Conservation (phyloP, 2,329 filamentous ascomycete genomes). For the Fusarium succisae region DNA sequence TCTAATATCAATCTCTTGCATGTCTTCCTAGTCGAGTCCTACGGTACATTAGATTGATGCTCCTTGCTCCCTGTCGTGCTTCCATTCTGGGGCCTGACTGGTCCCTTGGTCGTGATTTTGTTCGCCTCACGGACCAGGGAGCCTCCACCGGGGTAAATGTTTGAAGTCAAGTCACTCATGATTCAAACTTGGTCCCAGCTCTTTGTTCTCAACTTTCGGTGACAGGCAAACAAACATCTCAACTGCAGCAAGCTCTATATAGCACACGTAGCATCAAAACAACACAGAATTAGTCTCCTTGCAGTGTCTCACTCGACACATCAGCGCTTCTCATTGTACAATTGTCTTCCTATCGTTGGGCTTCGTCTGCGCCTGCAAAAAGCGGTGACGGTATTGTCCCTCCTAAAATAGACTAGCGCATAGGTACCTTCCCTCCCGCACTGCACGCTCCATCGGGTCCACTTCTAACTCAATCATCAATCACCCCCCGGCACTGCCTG, state of each 20-base stretch:
- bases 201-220: background rate
- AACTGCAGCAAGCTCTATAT: constrained; percentile 1
- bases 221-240: background rate
- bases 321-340: constrained; percentile 6
- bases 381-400: constrained; percentile 41
- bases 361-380: constrained; percentile 35
- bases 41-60: constrained; percentile 17
- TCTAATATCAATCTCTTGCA: constrained; percentile 24
- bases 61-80: constrained; percentile 28
- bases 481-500: constrained; percentile 26
- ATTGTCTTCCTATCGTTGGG: constrained; percentile 23
- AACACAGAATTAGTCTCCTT: constrained; percentile 19
- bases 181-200: constrained; percentile 16
- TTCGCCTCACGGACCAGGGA: constrained; percentile 37
- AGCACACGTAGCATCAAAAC: background rate
- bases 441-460: constrained; percentile 12
- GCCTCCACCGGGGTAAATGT: constrained; percentile 9
- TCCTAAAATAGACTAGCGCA: constrained; percentile 27
- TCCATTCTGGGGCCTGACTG: constrained; percentile 29
- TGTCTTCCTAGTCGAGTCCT: constrained; percentile 17
- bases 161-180: constrained; percentile 14
- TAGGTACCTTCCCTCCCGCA: constrained; percentile 24
- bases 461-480: constrained; percentile 5
- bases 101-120: constrained; percentile 27
- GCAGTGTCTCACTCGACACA: constrained; percentile 37